These are phyloP conservation scores for Candida maesae DNA, from an alignment of 805 yeast species.

Conservation along the genomic window DNA sequence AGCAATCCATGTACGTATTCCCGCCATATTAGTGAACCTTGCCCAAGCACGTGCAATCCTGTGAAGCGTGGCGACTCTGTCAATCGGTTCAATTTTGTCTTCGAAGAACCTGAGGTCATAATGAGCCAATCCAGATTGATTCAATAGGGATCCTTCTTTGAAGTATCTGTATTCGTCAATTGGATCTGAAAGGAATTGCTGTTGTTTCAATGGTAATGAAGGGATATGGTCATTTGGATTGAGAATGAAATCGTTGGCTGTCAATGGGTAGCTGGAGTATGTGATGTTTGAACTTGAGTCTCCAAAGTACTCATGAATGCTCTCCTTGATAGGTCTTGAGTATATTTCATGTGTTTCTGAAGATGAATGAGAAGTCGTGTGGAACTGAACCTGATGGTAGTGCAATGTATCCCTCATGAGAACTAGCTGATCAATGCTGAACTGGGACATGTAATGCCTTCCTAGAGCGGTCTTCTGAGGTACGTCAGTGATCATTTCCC, in stretches of 20 bases:
- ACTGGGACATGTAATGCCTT: constrained; percentile 7
- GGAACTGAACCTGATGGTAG: constrained; percentile 4
- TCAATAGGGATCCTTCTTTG: constrained; percentile 24
- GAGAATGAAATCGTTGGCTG: constrained; percentile 17
- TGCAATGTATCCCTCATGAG: constrained; percentile 17
- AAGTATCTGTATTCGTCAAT: constrained; percentile 21
- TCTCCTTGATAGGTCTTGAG: constrained; percentile 1
- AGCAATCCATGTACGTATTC: constrained; percentile 46
- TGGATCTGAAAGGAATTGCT: neutral
- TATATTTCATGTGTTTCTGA: neutral
- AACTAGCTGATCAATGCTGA: constrained; percentile 10
- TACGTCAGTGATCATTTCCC: constrained; percentile 17
- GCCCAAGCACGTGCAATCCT: constrained; percentile 26
- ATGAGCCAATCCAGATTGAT: constrained; percentile 21
- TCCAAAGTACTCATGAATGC: constrained; percentile 3
- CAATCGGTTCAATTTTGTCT: constrained; percentile 14
- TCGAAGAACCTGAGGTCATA: constrained; percentile 25
- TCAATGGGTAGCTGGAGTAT: constrained; percentile 9
- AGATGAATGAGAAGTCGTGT: too few species aligned
- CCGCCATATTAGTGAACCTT: constrained; percentile 12
- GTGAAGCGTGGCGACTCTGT: constrained; percentile 22
- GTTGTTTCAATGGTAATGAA: constrained; percentile 4
- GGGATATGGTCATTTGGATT: constrained; percentile 9
- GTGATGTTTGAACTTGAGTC: neutral
- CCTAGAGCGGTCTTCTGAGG: constrained; percentile 22